Base-by-base conservation (phyloP, 345 rosid species). In the Microcos paniculata region DNA sequence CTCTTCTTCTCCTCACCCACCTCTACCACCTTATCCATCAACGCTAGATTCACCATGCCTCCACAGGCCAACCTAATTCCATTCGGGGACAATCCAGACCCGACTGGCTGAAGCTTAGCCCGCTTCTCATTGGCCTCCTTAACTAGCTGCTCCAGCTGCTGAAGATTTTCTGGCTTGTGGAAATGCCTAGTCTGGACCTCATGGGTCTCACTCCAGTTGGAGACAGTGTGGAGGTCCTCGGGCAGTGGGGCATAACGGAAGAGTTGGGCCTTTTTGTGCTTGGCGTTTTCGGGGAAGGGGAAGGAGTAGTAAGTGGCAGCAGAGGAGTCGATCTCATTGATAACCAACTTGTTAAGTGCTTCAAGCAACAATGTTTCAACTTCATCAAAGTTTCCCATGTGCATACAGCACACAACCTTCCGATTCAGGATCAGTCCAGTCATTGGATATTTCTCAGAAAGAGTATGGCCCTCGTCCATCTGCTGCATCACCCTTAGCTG, bases 131-230 rank as follows among this genome's bases (percentile, higher is more conserved):
- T 70, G 57, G 90, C 77, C 13, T 88, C 94, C 82, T 79, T 87
- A 40, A 96, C 90, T 15, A 96, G 18, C 26, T 84, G 77, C 90
- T 90, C 96, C 67, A 93, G 85, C 70, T 93, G 88, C 21, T 85
- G 70, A 43, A 92, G 69, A 70, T 30, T 85, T 85, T 93, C 97
- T 7, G 98, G 99, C 82, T 96, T 97, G 80, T 87, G 87, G 71
- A 93, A 96, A 67, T 81, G 73, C 62, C 95, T 88, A 73, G 99
- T 96, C 86, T 86, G 97, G 26, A 96, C 99, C 92, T 96, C 99
- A 82, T 96, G 97, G 71, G 98, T 93, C 15, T 95, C 96, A 49
- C 99, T 96, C 99, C 97, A 93, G 79, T 96, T 96, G 78, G 99
- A 90, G 31, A 96, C 91, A 10, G 91, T 89, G 81, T 96, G 98